A percentile compares a stretch with the other conserved stretches of the same genome.
These are phyloP conservation scores for Sechiopsis laciniata DNA, from an alignment of 306 rosid species.

Conservation along the genomic window DNA sequence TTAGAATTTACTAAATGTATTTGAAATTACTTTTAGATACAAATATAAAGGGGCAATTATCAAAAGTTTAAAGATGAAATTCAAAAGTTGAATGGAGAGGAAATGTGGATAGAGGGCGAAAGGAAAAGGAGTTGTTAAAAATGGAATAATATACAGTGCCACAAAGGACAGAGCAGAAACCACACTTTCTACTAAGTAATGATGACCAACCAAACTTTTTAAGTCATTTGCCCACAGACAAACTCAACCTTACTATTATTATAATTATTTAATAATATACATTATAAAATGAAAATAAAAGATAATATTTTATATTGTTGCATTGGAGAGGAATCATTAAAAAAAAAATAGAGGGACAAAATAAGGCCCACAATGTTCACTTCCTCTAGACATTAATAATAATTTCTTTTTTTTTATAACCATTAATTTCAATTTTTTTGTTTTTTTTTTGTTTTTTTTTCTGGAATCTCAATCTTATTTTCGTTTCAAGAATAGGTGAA, in stretches of 20 bases:
- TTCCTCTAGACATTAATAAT: background rate
- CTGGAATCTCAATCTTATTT: too few species aligned
- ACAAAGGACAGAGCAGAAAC: conserved; percentile 22
- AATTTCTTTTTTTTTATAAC: background rate
- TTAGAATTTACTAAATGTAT: too few species aligned
- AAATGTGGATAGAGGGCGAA: too few species aligned
- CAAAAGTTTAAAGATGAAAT: too few species aligned
- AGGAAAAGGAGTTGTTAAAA: background rate
- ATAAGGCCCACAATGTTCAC: background rate
- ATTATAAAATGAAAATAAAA: background rate
- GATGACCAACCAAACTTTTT: conserved; percentile 15
- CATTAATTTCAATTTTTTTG: too few species aligned
- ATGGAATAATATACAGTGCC: conserved; percentile 18
- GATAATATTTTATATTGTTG: background rate
- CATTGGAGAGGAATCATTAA: background rate
- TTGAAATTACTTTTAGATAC: too few species aligned
- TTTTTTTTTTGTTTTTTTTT: too few species aligned
- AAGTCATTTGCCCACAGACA: conserved; percentile 13
- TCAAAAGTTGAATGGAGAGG: too few species aligned
- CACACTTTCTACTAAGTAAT: conserved; percentile 16
- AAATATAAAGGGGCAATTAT: too few species aligned
- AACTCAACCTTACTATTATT: background rate
- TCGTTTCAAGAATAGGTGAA: too few species aligned
- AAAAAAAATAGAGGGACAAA: background rate
- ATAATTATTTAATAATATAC: background rate